A percentile compares a stretch with the other conserved stretches of the same genome.
phyloP scores from a whole-genome alignment of 1,139 yeast genomes.

The Pichia sp. region DNA sequence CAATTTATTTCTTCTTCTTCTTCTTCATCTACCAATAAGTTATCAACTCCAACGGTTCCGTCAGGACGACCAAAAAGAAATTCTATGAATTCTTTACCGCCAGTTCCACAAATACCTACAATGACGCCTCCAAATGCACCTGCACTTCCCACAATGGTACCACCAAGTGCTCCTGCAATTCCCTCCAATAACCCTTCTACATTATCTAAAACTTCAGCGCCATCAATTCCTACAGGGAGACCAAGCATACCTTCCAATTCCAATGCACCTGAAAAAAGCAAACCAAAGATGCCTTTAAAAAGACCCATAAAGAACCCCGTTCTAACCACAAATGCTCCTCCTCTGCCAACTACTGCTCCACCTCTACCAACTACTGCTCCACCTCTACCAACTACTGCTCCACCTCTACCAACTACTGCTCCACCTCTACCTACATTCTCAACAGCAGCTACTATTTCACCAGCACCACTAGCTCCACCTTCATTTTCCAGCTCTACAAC shows the following conservation, averaged over 20 bases:
- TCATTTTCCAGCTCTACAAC: constrained; percentile 11
- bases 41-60: constrained; percentile 19
- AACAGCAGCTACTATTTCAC: constrained; percentile 4
- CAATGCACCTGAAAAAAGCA: constrained; percentile 13
- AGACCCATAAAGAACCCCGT: constrained; percentile 31
- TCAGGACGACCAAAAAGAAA: constrained; percentile 12
- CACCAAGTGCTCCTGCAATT: constrained; percentile 7
- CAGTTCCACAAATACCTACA: constrained; percentile 15
- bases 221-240: constrained; percentile 1
- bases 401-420: constrained; percentile 72
- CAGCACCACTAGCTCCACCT: constrained; percentile 6
- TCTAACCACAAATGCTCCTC: constrained; percentile 18
- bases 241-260: constrained; percentile 2
- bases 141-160: constrained; percentile 13
- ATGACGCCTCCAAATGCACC: constrained; percentile 14
- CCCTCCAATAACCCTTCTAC: neutral
- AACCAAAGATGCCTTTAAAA: constrained; percentile 30
- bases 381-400: constrained; percentile 5
- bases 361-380: neutral
- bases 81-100: constrained; percentile 4
- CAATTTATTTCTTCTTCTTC: too few species aligned
- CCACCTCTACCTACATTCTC: constrained; percentile 63
- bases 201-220: constrained; percentile 2
- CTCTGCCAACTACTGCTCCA: neutral
- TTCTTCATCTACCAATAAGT: too few species aligned